Evolutionary conservation across 2,329 filamentous ascomycete genomes (phyloP).

Genomic region (Cordyceps farinosa): DNA sequence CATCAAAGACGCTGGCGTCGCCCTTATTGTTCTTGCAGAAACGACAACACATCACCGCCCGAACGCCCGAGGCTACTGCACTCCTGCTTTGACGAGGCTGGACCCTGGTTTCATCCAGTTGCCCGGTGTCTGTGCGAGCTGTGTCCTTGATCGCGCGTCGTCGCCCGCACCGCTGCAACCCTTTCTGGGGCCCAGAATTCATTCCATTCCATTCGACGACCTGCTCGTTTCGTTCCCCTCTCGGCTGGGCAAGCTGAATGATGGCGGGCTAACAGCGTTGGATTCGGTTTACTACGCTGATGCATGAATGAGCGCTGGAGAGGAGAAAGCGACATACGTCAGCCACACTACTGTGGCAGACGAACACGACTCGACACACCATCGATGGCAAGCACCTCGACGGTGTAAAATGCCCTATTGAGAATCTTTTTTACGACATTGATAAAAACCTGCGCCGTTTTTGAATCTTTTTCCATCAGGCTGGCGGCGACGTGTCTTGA

Average conservation of each 20-base stretch:
- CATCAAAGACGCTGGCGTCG: neutral
- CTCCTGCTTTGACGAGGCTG: neutral
- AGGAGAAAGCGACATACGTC: no score
- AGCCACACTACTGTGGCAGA: neutral
- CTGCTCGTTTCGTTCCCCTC: no score
- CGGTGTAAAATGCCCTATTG: neutral
- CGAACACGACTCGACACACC: neutral
- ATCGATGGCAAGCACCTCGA: neutral
- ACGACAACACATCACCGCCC: neutral
- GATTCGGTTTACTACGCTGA: neutral
- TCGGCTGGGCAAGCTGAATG: neutral
- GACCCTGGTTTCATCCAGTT: neutral
- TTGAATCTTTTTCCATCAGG: no score
- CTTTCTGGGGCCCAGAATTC: no score
- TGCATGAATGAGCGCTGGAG: neutral
- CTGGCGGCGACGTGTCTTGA: no score
- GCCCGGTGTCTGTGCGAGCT: conserved; percentile 6
- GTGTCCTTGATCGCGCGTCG: neutral
- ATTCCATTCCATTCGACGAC: neutral
- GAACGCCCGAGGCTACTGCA: neutral
- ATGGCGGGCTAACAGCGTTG: neutral
- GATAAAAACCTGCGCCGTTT: neutral
- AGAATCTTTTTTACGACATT: neutral
- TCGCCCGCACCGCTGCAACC: neutral
- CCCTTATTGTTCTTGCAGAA: neutral